A percentile compares a stretch with the other conserved stretches of the same genome.
These are phyloP conservation scores for Sporothrix sp. DNA, from an alignment of 2,329 filamentous ascomycete species.

Conservation along the genomic window DNA sequence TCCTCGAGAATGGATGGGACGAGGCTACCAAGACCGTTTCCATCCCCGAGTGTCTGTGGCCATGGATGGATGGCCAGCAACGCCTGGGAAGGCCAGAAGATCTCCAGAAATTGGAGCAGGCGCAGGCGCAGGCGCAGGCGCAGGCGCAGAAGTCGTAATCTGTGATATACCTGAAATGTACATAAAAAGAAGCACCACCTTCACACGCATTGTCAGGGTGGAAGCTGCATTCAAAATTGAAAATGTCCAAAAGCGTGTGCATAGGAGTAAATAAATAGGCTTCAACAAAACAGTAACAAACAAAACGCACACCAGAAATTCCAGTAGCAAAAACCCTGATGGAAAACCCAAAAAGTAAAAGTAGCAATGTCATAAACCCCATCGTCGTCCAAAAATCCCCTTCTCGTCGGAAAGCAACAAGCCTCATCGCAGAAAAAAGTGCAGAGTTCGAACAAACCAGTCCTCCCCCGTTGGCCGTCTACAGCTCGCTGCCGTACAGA, in stretches of 20 bases:
- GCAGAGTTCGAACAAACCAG: not conserved
- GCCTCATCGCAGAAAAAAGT: not conserved
- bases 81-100: conserved; percentile 42
- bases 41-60: conserved; percentile 69
- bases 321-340: not conserved
- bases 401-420: not conserved
- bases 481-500: conserved; percentile 14
- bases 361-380: conserved; percentile 4
- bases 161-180: too few relatives aligned
- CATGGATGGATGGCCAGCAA: conserved; percentile 73
- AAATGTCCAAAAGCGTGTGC: too few relatives aligned
- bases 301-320: too few relatives aligned
- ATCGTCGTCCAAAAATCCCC: conserved; percentile 1
- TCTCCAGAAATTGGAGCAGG: not conserved
- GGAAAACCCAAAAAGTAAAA: not conserved
- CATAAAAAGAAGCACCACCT: not conserved
- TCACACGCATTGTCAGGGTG: not conserved
- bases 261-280: not conserved
- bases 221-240: too few relatives aligned
- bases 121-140: not conserved
- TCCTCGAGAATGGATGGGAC: conserved; percentile 87
- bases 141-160: not conserved
- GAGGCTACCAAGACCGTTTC: conserved; percentile 55
- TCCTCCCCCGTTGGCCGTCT: not conserved
- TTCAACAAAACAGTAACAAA: not conserved